These are phyloP conservation scores for Nemania sp. DNA, from an alignment of 2,329 filamentous ascomycete genomes.

Conservation along the genomic window DNA sequence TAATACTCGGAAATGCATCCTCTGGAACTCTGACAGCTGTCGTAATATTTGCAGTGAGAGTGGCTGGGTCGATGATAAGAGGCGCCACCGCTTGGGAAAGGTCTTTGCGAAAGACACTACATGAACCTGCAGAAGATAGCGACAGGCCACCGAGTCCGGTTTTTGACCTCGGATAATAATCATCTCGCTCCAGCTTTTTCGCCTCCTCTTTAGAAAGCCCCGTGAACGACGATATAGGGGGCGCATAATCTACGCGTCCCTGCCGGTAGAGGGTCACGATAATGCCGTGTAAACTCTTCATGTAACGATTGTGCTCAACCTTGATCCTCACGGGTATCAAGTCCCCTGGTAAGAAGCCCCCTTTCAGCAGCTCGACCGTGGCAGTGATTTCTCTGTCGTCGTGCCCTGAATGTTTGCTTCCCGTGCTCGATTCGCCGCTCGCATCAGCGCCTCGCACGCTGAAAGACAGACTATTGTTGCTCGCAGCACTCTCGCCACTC, in stretches of 20 bases:
- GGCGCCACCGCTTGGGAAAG: slow-evolving; percentile 87
- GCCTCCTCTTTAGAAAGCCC: slow-evolving; percentile 65
- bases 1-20: slow-evolving; percentile 90
- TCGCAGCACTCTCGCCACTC: slow-evolving; percentile 71
- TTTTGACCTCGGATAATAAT: slow-evolving; percentile 84
- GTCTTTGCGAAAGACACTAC: slow-evolving; percentile 94
- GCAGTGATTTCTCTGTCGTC: slow-evolving; percentile 82
- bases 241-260: slow-evolving; percentile 82
- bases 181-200: slow-evolving; percentile 74
- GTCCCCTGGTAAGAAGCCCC: slow-evolving; percentile 86
- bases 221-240: slow-evolving; percentile 55
- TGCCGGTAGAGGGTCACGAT: slow-evolving; percentile 92
- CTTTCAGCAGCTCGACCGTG: slow-evolving; percentile 79
- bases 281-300: slow-evolving; percentile 90
- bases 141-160: slow-evolving; percentile 87
- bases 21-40: slow-evolving; percentile 86
- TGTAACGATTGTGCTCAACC: slow-evolving; percentile 84
- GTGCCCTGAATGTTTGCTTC: slow-evolving; percentile 55
- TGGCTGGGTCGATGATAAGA: slow-evolving; percentile 81
- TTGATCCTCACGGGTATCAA: slow-evolving; percentile 77
- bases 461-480: slow-evolving; percentile 67
- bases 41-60: slow-evolving; percentile 77
- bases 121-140: slow-evolving; percentile 82
- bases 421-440: slow-evolving; percentile 54
- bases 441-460: slow-evolving; percentile 51